Evolutionary conservation across 495 filamentous ascomycete genomes (phyloP).

Genomic region (Xylaria curta): DNA sequence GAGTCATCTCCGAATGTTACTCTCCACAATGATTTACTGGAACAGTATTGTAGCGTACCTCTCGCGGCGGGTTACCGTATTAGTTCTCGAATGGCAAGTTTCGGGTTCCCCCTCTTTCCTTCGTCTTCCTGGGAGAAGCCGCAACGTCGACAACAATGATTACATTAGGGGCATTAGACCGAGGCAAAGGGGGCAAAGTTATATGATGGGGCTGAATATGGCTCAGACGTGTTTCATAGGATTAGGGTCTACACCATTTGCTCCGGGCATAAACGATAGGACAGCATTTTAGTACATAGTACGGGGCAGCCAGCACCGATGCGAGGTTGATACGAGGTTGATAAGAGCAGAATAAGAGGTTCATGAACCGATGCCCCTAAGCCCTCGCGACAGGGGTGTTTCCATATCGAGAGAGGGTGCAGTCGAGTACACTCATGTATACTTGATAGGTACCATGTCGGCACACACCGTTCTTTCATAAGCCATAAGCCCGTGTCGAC

Average conservation of each 20-base stretch:
- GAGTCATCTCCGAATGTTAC: slow-evolving; percentile 11
- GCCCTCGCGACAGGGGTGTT: background rate
- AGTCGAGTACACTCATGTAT: background rate
- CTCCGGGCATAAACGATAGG: background rate
- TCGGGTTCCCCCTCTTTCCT: slow-evolving; percentile 15
- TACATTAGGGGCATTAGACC: background rate
- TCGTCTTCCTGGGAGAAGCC: slow-evolving; percentile 7
- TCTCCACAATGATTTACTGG: background rate
- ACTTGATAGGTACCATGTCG: slow-evolving; percentile 2
- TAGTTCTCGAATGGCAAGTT: slow-evolving; percentile 16
- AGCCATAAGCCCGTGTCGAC: slow-evolving; percentile 23
- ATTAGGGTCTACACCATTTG: background rate
- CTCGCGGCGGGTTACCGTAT: slow-evolving; percentile 23
- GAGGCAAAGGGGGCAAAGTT: background rate
- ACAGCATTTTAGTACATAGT: background rate
- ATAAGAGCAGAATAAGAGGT: slow-evolving; percentile 10
- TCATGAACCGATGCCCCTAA: slow-evolving; percentile 4
- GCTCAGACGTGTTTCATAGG: slow-evolving; percentile 3
- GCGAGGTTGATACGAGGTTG: slow-evolving; percentile 18
- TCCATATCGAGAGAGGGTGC: background rate
- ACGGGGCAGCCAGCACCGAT: background rate
- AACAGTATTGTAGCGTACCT: background rate
- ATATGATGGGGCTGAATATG: slow-evolving; percentile 4
- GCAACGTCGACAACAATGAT: background rate
- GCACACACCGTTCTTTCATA: slow-evolving; percentile 31